Percentiles rank a stretch among this genome's conserved stretches.
These are phyloP conservation scores for Fonsecaea pedrosoi DNA, from an alignment of 2,329 filamentous ascomycete genomes.

Conservation along the genomic window DNA sequence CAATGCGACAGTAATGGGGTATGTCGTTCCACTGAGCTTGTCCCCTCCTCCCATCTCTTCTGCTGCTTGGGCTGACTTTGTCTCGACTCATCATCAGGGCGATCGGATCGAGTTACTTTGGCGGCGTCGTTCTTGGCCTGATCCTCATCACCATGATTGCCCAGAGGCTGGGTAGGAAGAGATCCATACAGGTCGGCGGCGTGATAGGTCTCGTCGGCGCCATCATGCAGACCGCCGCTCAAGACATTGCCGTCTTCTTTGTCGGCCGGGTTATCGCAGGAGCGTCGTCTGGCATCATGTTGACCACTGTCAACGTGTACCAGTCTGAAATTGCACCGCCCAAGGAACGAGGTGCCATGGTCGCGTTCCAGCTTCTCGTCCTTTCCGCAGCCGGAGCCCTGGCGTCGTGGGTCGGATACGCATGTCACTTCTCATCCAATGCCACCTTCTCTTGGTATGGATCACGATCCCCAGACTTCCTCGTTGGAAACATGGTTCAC, in stretches of 20 bases:
- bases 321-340: constrained; percentile 78
- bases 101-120: not conserved
- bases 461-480: too few species aligned
- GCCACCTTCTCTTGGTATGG: too few species aligned
- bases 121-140: not conserved
- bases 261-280: constrained; percentile 80
- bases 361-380: constrained; percentile 60
- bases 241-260: constrained; percentile 70
- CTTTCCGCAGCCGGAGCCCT: not conserved
- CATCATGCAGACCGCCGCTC: constrained; percentile 1
- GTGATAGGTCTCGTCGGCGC: not conserved
- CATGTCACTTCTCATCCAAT: not conserved
- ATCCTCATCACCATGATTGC: not conserved
- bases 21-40: not conserved
- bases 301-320: constrained; percentile 89
- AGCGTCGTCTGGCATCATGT: constrained; percentile 82
- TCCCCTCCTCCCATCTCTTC: too few species aligned
- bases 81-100: not conserved
- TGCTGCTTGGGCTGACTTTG: not conserved
- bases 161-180: too few species aligned
- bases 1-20: not conserved
- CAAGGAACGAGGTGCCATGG: constrained; percentile 50
- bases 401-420: not conserved
- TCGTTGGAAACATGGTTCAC: too few species aligned
- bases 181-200: not conserved